These are phyloP conservation scores for Cephalotrichum gorgonifer DNA, from an alignment of 2,329 filamentous ascomycete species.

Conservation along the genomic window DNA sequence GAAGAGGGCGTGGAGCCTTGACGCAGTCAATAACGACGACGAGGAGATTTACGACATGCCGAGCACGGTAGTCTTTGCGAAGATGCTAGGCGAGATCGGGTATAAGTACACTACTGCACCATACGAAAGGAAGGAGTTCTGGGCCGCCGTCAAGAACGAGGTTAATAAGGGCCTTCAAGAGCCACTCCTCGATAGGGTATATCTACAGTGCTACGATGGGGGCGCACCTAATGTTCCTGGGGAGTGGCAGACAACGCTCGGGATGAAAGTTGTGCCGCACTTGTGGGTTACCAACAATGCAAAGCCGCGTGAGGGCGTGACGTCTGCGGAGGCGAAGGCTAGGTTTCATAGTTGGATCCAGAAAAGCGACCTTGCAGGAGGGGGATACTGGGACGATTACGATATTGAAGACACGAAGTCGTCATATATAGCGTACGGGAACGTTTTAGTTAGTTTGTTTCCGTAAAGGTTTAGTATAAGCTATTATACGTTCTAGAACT, in stretches of 20 bases:
- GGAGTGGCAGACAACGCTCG: slow-evolving; percentile 24
- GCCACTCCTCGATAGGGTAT: slow-evolving; percentile 24
- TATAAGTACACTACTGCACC: slow-evolving; percentile 32
- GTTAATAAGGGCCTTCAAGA: slow-evolving; percentile 15
- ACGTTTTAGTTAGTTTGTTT: slow-evolving; percentile 16
- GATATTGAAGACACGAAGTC: slow-evolving; percentile 32
- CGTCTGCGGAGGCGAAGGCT: slow-evolving; percentile 21
- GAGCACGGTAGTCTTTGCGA: slow-evolving; percentile 29
- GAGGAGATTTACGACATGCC: slow-evolving; percentile 29
- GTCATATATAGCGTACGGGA: slow-evolving; percentile 23
- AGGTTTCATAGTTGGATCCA: slow-evolving; percentile 23
- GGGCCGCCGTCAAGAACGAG: slow-evolving; percentile 19
- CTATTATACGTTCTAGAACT: too few relatives aligned
- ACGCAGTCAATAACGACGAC: slow-evolving; percentile 36
- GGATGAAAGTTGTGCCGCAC: slow-evolving; percentile 29
- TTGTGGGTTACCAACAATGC: slow-evolving; percentile 34
- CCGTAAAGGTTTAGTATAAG: too few relatives aligned
- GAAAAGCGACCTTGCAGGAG: slow-evolving; percentile 20
- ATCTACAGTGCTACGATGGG: slow-evolving; percentile 34
- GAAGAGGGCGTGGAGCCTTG: slow-evolving; percentile 28
- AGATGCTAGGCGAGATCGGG: slow-evolving; percentile 27
- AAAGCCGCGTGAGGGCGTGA: slow-evolving; percentile 28
- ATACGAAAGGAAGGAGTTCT: slow-evolving; percentile 28
- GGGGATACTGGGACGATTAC: slow-evolving; percentile 35
- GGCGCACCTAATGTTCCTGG: slow-evolving; percentile 28